Base-by-base conservation (phyloP, 805 yeast species). In the Huiozyma naganishii region DNA sequence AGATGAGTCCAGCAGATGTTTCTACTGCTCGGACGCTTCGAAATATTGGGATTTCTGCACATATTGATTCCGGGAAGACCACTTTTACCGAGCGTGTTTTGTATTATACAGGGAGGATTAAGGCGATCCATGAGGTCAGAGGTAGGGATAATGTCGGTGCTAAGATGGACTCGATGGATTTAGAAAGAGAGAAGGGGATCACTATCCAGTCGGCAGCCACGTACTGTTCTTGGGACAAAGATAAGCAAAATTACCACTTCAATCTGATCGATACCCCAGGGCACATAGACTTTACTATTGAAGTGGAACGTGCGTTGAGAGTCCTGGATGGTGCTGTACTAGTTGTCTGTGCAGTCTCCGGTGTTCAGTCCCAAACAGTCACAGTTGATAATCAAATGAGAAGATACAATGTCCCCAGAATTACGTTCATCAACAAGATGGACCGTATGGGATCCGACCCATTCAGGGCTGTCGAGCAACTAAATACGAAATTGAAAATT, bases 381-480 rank as follows among this genome's bases (percentile, higher is more conserved):
- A 92, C 98, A 36, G 98, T 92, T 39, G 98, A 92, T 65, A 82
- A 98, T 62, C 99, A 92, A 70, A 92, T 92, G 98, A 80, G 95
- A 57, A 81, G 98, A 63, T 92, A 92, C 68, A 88, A 92, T 61
- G 95, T 92, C 59, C 98, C 98, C 43, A 77, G 98, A 60, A 75
- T 92, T 42, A 90, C 98, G 7, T 92, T 92, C 59, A 84, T 92
- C 66, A 92, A 92, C 70, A 92, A 92, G 71, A 89, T 92, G 97
- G 99, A 92, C 67, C 80, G 99, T 64, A 86, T 92, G 96, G 99
- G 99, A 52, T 85, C 98, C 44, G 81, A 92, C 66, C 99, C 99
- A 23, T 92, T 94, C 82, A 77, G 75, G 50, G 96, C 94, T 45
- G 83, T 92, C 56, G 95, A 85, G 45, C 97, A 90, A 69, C 75